Base-by-base conservation (phyloP, 2,329 filamentous ascomycete species). In the Macroventuria anomochaeta region DNA sequence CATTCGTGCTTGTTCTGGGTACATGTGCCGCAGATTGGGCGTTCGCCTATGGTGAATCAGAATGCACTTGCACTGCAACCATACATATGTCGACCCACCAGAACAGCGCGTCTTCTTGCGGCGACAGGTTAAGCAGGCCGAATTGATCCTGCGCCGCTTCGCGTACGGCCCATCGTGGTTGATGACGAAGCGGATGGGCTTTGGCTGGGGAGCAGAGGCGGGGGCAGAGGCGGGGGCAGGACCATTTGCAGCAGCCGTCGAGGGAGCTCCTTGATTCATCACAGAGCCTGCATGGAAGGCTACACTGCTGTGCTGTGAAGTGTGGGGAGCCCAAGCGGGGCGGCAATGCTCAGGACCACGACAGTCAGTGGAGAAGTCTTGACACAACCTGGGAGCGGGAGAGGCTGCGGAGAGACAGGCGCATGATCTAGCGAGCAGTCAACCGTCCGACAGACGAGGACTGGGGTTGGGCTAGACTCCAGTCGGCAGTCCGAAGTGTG, bases 91-190 rank as follows among this genome's bases (percentile, higher is more conserved):
- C 8, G 2, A 15, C 64, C 71, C 66, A 65, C 78, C 77, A 13
- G 76, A 78, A 57, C 79, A 81, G 37, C 78, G 77, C 55, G 79
- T 81, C 71, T 81, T 81, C 56, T 79, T 77, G 60, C 76, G 76
- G 7, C 79, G 71, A 59, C 79, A 81, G 17, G 78, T 80, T 62
- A 80, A 53, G 53, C 79, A 81, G 10, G 74, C 74, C 32, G 73
- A 71, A 58, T 75, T 76, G 61, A 76, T 76, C 53, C 74, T 68
- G 40, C 74, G 65, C 26, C 74, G 65, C 68, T 76, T 76, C 31
- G 74, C 73, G 57, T 76, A 76, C 44, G 74, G 74, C 11, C 73
- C 73, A 48, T 75, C 73, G 55, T 75, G 69, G 67, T 76, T 76
- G 32, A 71, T 74, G 46, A 76, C 72, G 64, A 76, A 76, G 58